Percentiles rank a stretch among this genome's conserved stretches.
Evolutionary conservation across 2,329 filamentous ascomycete species (phyloP).

Genomic region (Teratosphaeria nubilosa): DNA sequence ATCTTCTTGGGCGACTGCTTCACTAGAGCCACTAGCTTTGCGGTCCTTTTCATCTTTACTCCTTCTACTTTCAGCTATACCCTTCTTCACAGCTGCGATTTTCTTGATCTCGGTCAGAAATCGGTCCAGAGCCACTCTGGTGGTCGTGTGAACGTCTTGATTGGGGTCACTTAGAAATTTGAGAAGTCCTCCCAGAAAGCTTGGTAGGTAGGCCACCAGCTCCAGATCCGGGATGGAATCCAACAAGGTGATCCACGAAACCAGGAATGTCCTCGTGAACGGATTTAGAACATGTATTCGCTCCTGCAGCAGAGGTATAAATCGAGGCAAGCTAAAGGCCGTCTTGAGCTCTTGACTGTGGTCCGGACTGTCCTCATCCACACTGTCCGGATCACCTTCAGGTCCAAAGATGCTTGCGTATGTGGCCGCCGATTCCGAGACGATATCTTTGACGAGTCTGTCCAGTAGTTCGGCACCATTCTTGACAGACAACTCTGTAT

Average conservation of each 20-base stretch:
- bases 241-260: constrained; percentile 88
- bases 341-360: constrained; percentile 52
- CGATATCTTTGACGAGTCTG: constrained; percentile 89
- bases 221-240: constrained; percentile 96
- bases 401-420: constrained; percentile 77
- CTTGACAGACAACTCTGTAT: constrained; percentile 93
- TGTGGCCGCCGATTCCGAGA: constrained; percentile 85
- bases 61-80: constrained; percentile 76
- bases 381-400: constrained; percentile 39
- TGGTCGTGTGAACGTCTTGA: constrained; percentile 86
- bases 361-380: constrained; percentile 22
- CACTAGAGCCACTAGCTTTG: constrained; percentile 17
- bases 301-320: constrained; percentile 89
- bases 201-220: constrained; percentile 82
- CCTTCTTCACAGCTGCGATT: constrained; percentile 85
- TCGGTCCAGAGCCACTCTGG: constrained; percentile 76
- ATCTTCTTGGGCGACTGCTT: constrained; percentile 1
- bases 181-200: constrained; percentile 80
- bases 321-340: constrained; percentile 81
- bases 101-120: constrained; percentile 91
- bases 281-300: constrained; percentile 90
- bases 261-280: constrained; percentile 87
- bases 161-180: constrained; percentile 89
- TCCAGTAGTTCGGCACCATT: constrained; percentile 94
- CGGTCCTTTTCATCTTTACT: constrained; percentile 39